Evolutionary conservation across 306 rosid species (phyloP), one percentile per base, ranked within the genome.

Genomic region (Trifolium subterraneum): DNA sequence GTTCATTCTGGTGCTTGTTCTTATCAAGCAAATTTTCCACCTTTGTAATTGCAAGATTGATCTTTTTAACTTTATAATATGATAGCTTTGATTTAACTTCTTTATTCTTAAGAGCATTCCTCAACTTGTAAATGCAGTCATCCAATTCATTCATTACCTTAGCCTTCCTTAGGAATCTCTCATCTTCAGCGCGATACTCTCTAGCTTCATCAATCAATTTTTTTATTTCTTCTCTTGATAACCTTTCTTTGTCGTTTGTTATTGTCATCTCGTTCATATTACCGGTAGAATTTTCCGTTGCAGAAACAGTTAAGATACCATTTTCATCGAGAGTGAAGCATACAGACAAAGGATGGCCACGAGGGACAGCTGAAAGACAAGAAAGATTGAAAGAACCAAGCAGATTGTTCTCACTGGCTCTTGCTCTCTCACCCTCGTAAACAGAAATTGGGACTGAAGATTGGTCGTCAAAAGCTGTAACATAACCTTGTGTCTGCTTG

Each of bases 351-450:
- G 86, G 70, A 55, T 76, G 80, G 51, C 85, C 86, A 11, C 85
- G 62, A 0, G 71, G 87, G 7, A 76, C 86, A 3, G 52, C 60
- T 8, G 92, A 87, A 55, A 87, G 18, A 12, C 71, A 68, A 23
- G 60, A 0, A 71, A 81, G 63, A 11, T 0, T 0, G 3, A 84
- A 87, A 3, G 42, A 59, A 0, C 87, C 96, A 2, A 90, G 64
- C 75, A 79, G 14, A 64, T 87, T 87, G 79, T 88, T 86, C 33
- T 88, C n/a, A n/a, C 88, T 1, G 14, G 81, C 68, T 42, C 72
- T 71, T 3, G 82, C 63, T 54, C 93, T 84, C 83, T 88, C 93
- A 0, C 93, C 93, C 52, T 84, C 87, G 12, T 58, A 84, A 12
- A 90, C 86, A 4, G 0, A 0, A 87, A 72, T 74, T 20, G n/a